Evolutionary conservation across 2,329 filamentous ascomycete genomes (phyloP).

Genomic region (Cercospora berteroae): DNA sequence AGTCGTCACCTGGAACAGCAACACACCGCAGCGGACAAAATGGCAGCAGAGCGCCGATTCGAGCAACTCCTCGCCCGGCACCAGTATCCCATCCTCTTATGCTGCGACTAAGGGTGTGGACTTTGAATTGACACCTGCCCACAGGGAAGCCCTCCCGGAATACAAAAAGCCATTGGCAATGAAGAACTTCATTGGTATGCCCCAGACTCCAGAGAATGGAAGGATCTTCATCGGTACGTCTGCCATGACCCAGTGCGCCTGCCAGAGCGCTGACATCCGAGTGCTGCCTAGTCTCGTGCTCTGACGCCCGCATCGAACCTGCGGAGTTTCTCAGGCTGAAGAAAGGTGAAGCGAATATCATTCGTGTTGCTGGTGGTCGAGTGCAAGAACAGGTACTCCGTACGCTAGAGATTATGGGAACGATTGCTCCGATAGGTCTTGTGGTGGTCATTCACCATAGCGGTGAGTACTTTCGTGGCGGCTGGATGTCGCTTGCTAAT

Average conservation of each 20-base stretch:
- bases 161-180: not conserved
- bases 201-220: not conserved
- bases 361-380: not conserved
- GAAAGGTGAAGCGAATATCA: not conserved
- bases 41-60: not conserved
- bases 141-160: not conserved
- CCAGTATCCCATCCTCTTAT: not conserved
- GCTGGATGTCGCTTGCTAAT: not conserved
- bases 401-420: slow-evolving; percentile 1
- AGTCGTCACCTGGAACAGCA: not conserved
- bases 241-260: not conserved
- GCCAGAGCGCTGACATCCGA: not conserved
- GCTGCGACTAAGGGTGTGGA: not conserved
- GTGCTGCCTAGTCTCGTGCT: not conserved
- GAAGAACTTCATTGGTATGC: not conserved
- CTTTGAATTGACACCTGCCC: not conserved
- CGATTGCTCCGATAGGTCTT: not conserved
- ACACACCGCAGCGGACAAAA: not conserved
- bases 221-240: not conserved
- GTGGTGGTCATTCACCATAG: slow-evolving; percentile 1
- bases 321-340: not conserved
- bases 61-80: not conserved
- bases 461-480: not conserved
- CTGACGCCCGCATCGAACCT: slow-evolving; percentile 4
- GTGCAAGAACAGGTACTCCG: not conserved